A percentile compares a stretch with the other conserved stretches of the same genome.
Conservation (phyloP, 768 basidiomycete genomes). For the Leccinum obscurum region DNA sequence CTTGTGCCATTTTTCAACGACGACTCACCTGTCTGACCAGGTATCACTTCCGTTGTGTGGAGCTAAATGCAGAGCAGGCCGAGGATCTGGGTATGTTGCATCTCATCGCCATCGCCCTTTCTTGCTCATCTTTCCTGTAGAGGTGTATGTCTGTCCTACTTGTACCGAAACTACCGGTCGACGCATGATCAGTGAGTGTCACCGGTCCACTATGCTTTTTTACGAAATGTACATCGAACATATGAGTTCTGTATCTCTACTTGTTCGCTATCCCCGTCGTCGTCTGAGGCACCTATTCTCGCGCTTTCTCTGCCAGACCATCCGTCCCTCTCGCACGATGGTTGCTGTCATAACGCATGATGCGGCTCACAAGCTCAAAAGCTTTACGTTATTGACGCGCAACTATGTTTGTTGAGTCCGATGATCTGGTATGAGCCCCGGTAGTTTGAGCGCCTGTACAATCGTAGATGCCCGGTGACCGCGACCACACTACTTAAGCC, state of each 20-base stretch:
- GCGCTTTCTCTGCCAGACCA: conserved; percentile 36
- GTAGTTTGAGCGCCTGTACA: conserved; percentile 33
- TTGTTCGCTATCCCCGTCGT: conserved; percentile 34
- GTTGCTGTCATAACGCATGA: conserved; percentile 35
- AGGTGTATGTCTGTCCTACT: conserved; percentile 55
- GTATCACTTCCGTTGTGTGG: conserved; percentile 83
- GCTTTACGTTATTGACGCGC: conserved; percentile 37
- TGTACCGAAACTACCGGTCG: conserved; percentile 64
- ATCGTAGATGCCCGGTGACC: conserved; percentile 21
- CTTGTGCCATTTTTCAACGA: background rate
- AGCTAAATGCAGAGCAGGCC: conserved; percentile 60
- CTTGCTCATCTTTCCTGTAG: conserved; percentile 38
- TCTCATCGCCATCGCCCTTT: conserved; percentile 2
- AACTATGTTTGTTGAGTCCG: conserved; percentile 37
- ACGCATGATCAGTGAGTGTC: conserved; percentile 77
- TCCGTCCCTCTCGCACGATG: conserved; percentile 29
- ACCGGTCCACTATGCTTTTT: conserved; percentile 32
- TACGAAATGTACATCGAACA: conserved; percentile 37
- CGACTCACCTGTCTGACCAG: conserved; percentile 38
- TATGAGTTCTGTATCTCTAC: conserved; percentile 37
- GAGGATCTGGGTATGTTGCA: conserved; percentile 72
- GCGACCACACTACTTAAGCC: conserved; percentile 17
- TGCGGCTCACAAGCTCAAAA: conserved; percentile 35
- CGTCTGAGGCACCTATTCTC: conserved; percentile 33
- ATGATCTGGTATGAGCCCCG: conserved; percentile 35